Evolutionary conservation across 805 yeast genomes (phyloP).

Genomic region (Suhomyces sp.): DNA sequence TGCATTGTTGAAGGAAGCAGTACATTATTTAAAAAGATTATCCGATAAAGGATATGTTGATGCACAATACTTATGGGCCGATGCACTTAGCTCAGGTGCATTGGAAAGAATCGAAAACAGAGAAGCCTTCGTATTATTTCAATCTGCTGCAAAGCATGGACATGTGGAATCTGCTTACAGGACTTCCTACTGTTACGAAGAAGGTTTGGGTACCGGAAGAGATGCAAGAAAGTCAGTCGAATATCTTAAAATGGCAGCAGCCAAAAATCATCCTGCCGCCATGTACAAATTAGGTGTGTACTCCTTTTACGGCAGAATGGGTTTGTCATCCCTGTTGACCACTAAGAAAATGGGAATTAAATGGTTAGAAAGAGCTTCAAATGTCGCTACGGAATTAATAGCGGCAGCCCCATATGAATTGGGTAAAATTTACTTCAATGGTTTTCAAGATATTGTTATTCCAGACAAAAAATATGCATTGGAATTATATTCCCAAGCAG

Average conservation of each 20-base stretch:
- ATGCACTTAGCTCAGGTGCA: constrained; percentile 82
- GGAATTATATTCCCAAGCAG: constrained; percentile 83
- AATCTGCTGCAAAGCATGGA: constrained; percentile 89
- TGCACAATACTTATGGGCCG: constrained; percentile 91
- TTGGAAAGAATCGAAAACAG: constrained; percentile 75
- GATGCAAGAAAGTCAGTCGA: constrained; percentile 86
- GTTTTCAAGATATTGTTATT: constrained; percentile 83
- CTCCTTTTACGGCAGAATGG: constrained; percentile 82
- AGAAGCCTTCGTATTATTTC: constrained; percentile 76
- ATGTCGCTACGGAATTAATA: constrained; percentile 77
- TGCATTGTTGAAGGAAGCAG: constrained; percentile 75
- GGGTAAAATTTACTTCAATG: constrained; percentile 78
- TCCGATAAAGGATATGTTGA: constrained; percentile 81
- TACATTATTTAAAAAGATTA: constrained; percentile 63
- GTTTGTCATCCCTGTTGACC: constrained; percentile 62
- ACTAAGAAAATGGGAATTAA: constrained; percentile 85
- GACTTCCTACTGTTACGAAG: constrained; percentile 87
- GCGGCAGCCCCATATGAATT: constrained; percentile 95
- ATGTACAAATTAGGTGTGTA: constrained; percentile 91
- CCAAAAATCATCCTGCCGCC: constrained; percentile 93
- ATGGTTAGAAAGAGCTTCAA: constrained; percentile 88
- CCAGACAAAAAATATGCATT: constrained; percentile 82
- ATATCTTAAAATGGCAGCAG: constrained; percentile 80
- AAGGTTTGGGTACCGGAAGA: constrained; percentile 88
- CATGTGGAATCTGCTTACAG: constrained; percentile 91